phyloP scores from a whole-genome alignment of 305 asterid species.

The Nicotiana rustica region DNA sequence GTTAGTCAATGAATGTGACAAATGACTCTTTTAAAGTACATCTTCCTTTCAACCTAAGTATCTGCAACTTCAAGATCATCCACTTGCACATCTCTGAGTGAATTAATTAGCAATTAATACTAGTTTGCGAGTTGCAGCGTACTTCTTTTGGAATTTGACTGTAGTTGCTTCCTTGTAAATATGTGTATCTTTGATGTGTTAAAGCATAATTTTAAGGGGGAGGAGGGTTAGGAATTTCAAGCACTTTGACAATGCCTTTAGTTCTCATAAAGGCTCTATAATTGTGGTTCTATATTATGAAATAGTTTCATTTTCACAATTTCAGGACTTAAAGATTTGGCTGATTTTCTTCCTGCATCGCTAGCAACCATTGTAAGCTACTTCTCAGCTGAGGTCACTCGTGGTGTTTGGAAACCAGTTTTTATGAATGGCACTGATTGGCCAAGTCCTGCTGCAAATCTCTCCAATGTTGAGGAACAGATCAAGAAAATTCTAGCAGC shows the following conservation, averaged over 20 bases:
- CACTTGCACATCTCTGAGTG: conserved; percentile 18
- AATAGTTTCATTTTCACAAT: neutral
- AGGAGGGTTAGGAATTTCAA: conserved; percentile 21
- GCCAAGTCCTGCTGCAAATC: conserved; percentile 99
- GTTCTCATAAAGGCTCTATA: neutral
- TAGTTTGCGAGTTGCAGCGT: neutral
- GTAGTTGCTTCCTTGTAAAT: neutral
- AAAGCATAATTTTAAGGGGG: neutral
- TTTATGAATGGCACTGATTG: conserved; percentile 98
- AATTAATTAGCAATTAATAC: neutral
- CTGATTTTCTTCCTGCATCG: conserved; percentile 97
- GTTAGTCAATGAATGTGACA: conserved; percentile 47
- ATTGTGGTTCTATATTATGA: neutral
- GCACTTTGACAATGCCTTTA: conserved; percentile 21
- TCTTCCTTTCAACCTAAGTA: neutral
- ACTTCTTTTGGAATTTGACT: neutral
- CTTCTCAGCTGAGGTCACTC: conserved; percentile 98
- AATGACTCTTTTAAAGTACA: conserved; percentile 26
- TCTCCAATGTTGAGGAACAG: conserved; percentile 88
- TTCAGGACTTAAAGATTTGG: conserved; percentile 93
- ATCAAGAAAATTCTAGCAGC: conserved; percentile 94
- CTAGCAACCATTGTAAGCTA: conserved; percentile 94
- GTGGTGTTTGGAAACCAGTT: conserved; percentile 97
- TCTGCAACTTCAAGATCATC: conserved; percentile 10
- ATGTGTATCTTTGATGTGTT: neutral